These are phyloP conservation scores for Penicillium corylophilum DNA, from an alignment of 2,329 filamentous ascomycete species.

Conservation along the genomic window DNA sequence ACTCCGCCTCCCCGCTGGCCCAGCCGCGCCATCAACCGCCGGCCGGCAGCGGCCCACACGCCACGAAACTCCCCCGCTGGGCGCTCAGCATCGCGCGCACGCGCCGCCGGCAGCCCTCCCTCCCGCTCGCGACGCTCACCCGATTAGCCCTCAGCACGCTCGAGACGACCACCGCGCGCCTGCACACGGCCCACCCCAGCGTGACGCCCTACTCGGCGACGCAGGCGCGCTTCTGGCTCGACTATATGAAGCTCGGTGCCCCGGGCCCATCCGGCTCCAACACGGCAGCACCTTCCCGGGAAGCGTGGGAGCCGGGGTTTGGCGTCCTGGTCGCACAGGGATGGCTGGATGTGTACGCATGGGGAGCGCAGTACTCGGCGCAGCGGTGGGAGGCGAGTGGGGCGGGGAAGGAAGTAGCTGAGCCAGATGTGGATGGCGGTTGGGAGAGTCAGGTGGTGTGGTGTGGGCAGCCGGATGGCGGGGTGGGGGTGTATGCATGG, in stretches of 20 bases:
- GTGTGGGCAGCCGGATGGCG: conserved; percentile 25
- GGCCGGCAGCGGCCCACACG: conserved; percentile 8
- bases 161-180: conserved; percentile 15
- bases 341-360: conserved; percentile 17
- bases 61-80: conserved; percentile 23
- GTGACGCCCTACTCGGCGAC: conserved; percentile 18
- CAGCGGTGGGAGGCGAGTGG: conserved; percentile 13
- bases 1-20: conserved; percentile 15
- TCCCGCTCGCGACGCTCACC: conserved; percentile 14
- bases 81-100: conserved; percentile 15
- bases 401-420: conserved; percentile 10
- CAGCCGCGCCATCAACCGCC: conserved; percentile 12
- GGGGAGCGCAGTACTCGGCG: conserved; percentile 13
- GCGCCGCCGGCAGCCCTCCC: conserved; percentile 10
- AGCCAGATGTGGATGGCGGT: conserved; percentile 13
- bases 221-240: conserved; percentile 23
- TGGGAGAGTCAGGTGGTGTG: conserved; percentile 15
- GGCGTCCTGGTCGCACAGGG: conserved; percentile 13
- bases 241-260: no score
- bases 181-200: conserved; percentile 11
- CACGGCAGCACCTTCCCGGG: conserved; percentile 4
- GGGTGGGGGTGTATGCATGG: conserved; percentile 15
- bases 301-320: neutral
- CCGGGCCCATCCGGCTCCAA: neutral
- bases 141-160: conserved; percentile 21